Base-by-base conservation (phyloP, 768 basidiomycete genomes). In the Mycena vulgaris region DNA sequence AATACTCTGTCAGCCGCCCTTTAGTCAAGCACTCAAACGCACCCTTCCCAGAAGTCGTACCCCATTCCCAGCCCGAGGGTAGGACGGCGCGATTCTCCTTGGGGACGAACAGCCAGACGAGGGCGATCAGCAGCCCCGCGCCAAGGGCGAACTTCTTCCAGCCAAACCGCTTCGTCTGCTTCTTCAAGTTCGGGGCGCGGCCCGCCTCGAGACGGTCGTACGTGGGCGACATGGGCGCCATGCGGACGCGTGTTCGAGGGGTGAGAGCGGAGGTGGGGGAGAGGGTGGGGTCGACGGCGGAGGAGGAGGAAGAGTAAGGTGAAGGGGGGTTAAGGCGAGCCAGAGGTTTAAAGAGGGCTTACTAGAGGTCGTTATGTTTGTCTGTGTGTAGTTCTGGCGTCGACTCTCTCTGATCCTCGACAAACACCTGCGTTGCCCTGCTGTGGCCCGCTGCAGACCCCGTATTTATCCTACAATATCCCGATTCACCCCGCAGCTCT, bases 71-170 rank as follows among this genome's bases (percentile, higher is more conserved):
- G n/a, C n/a, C n/a, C n/a, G n/a, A n/a, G n/a, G n/a, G n/a, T n/a
- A n/a, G n/a, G n/a, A n/a, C n/a, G n/a, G 33, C 69, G 4, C 51
- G 68, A 30, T 56, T 42, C 35, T 69, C n/a, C 78, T 61, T 87
- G 10, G 93, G 92, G 9, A 89, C 88, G 78, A 93, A 88, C 63
- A 93, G 81, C 85, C 89, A 95, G 28, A 94, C 87, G 49, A 93
- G 76, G 10, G 81, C 85, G 67, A 93, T 81, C 52, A 93, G 77
- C 1, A 89, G 78, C 2, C 78, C 84, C 59, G 89, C 90, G 4
- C 84, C 91, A 9, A 93, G 78, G 4, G 86, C 89, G 64, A 93
- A 86, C 81, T 89, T 92, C 79, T 89, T 93, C 93, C 93, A 94
- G n/a, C 78, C 83, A 68, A 86, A 84, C 0, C 80, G 76, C 55